Evolutionary conservation across 208 protist genomes (phyloP).

Genomic region (Porcisia deanei): DNA sequence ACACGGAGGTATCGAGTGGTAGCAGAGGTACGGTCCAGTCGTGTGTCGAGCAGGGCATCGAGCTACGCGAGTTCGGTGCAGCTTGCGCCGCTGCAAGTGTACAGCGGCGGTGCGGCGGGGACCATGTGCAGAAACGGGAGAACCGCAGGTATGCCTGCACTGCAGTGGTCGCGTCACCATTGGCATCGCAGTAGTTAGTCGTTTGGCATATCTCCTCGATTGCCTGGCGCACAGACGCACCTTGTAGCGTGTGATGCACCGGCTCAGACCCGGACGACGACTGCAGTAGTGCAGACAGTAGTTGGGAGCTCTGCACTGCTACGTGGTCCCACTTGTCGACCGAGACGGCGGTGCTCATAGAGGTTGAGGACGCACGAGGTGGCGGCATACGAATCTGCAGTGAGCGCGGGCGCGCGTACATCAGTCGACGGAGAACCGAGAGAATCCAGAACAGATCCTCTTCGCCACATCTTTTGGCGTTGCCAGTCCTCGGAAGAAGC

Average conservation of each 20-base stretch:
- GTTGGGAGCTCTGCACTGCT: constrained; percentile 5
- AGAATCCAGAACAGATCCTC: background rate
- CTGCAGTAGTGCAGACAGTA: constrained; percentile 2
- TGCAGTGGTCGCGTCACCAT: constrained; percentile 25
- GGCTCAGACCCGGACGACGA: background rate
- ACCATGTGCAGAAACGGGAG: background rate
- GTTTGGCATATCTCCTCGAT: constrained; percentile 18
- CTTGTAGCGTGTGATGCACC: background rate
- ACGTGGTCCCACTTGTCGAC: background rate
- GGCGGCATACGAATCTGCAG: background rate
- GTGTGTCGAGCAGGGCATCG: background rate
- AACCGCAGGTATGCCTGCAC: constrained; percentile 30
- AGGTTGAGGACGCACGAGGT: background rate
- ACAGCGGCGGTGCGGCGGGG: background rate
- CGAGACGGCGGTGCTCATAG: background rate
- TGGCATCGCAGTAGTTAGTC: constrained; percentile 13
- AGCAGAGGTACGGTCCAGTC: constrained; percentile 10
- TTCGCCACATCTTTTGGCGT: background rate
- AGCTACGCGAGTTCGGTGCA: background rate
- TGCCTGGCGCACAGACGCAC: background rate
- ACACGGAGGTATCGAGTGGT: constrained; percentile 3
- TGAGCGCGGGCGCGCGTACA: constrained; percentile 16
- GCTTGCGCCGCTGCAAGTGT: background rate
- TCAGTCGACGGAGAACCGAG: constrained; percentile 1
- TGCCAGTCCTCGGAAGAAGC: constrained; percentile 10